A percentile compares a stretch with the other conserved stretches of the same genome.
Evolutionary conservation across 805 yeast species (phyloP).

Genomic region (Metschnikowia kunwiensis): DNA sequence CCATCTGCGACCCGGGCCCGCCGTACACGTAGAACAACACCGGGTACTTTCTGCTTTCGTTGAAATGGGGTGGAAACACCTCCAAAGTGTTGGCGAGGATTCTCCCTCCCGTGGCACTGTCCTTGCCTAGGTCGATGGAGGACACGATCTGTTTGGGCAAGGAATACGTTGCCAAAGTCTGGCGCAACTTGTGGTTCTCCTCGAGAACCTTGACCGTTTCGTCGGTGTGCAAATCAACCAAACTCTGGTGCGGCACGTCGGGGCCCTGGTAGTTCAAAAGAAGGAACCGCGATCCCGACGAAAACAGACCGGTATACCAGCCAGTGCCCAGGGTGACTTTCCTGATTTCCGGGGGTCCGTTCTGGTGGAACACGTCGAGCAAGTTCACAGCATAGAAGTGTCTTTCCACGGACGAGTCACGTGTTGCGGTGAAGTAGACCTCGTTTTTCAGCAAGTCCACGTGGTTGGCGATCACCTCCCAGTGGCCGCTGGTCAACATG

Average conservation of each 20-base stretch:
- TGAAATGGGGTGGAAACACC: conserved; percentile 72
- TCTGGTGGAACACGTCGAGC: conserved; percentile 41
- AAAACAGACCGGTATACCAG: conserved; percentile 69
- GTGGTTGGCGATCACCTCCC: conserved; percentile 64
- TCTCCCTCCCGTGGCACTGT: conserved; percentile 44
- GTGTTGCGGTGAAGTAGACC: conserved; percentile 68
- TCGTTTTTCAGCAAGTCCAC: conserved; percentile 44
- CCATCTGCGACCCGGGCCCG: conserved; percentile 92
- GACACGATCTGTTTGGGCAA: conserved; percentile 56
- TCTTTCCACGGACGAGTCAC: conserved; percentile 75
- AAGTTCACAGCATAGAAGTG: conserved; percentile 73
- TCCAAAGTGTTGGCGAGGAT: conserved; percentile 65
- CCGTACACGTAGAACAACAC: conserved; percentile 88
- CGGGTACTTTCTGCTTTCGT: conserved; percentile 66
- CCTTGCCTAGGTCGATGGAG: conserved; percentile 52
- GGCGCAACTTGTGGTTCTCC: conserved; percentile 43
- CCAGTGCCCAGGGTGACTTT: conserved; percentile 46
- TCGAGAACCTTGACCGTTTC: conserved; percentile 42
- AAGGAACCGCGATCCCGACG: conserved; percentile 73
- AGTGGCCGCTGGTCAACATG: conserved; percentile 63
- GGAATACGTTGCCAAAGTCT: conserved; percentile 42
- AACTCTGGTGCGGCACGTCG: conserved; percentile 69
- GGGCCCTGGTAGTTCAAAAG: conserved; percentile 79
- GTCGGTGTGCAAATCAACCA: conserved; percentile 43
- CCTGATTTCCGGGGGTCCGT: conserved; percentile 8